These are phyloP conservation scores for Podila minutissima DNA, from an alignment of 192 early-diverging fungal genomes.

Conservation along the genomic window DNA sequence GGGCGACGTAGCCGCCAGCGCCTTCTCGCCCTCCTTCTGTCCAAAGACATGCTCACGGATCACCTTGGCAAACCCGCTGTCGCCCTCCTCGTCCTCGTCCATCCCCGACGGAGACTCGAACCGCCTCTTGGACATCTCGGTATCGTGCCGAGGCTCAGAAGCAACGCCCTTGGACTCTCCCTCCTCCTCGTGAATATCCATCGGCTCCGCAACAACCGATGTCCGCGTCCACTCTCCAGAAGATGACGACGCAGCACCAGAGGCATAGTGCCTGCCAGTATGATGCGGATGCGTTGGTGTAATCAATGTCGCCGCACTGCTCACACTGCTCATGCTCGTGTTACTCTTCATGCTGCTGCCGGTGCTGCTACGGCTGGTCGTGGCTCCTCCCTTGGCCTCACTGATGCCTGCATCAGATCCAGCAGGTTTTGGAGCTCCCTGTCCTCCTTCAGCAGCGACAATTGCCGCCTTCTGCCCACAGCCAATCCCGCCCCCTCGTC, in stretches of 20 bases:
- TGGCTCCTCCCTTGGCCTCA: neutral
- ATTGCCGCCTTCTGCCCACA: slow-evolving; percentile 57
- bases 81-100: slow-evolving; percentile 27
- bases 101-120: slow-evolving; percentile 36
- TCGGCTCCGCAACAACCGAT: neutral
- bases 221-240: neutral
- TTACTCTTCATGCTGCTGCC: slow-evolving; percentile 33
- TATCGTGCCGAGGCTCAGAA: neutral
- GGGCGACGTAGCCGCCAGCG: too few relatives aligned
- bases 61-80: neutral
- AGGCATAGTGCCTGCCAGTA: neutral
- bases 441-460: neutral
- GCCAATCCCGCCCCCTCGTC: slow-evolving; percentile 55
- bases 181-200: neutral
- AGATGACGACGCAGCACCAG: too few relatives aligned
- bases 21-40: too few relatives aligned
- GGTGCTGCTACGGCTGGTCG: slow-evolving; percentile 38
- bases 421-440: neutral
- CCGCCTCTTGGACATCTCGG: neutral
- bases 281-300: neutral
- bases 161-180: neutral
- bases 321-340: slow-evolving; percentile 31
- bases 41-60: neutral
- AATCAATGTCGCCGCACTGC: slow-evolving; percentile 7
- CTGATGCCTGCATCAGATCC: neutral